Evolutionary conservation across 2,329 filamentous ascomycete species (phyloP).

Genomic region (Dothiorella sarmentorum): DNA sequence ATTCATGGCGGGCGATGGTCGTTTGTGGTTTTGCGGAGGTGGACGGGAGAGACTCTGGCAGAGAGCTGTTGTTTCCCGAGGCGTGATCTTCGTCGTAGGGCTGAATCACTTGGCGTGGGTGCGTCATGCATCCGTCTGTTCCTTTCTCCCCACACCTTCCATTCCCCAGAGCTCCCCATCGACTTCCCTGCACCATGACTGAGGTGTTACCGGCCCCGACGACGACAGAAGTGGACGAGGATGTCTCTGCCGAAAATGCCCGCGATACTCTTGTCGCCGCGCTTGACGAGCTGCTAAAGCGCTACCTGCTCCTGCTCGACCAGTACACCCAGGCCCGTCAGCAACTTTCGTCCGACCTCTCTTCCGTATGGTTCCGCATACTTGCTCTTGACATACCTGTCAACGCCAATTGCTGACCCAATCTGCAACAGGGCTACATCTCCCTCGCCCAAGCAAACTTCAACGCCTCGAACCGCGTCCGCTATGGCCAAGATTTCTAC

Average conservation of each 20-base stretch:
- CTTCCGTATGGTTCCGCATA: constrained; percentile 48
- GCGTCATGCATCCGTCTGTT: constrained; percentile 8
- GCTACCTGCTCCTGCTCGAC: constrained; percentile 64
- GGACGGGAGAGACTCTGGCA: neutral
- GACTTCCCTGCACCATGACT: neutral
- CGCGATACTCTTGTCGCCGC: constrained; percentile 32
- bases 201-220: neutral
- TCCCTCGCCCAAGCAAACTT: constrained; percentile 73
- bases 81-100: constrained; percentile 12
- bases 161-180: neutral
- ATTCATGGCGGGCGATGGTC: neutral
- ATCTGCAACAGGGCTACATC: constrained; percentile 39
- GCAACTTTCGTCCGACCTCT: constrained; percentile 53
- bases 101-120: constrained; percentile 1
- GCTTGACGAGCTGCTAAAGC: constrained; percentile 63
- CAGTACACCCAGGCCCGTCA: constrained; percentile 61
- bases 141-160: neutral
- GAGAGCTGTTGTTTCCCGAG: neutral
- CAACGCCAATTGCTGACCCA: neutral
- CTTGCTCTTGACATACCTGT: neutral
- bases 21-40: neutral
- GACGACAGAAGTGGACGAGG: neutral
- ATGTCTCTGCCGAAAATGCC: neutral
- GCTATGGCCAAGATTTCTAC: constrained; percentile 68
- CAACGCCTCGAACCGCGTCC: constrained; percentile 57